A percentile compares a stretch with the other conserved stretches of the same genome.
These are phyloP conservation scores for Colletotrichum eleusines DNA, from an alignment of 2,329 filamentous ascomycete genomes.

Conservation along the genomic window DNA sequence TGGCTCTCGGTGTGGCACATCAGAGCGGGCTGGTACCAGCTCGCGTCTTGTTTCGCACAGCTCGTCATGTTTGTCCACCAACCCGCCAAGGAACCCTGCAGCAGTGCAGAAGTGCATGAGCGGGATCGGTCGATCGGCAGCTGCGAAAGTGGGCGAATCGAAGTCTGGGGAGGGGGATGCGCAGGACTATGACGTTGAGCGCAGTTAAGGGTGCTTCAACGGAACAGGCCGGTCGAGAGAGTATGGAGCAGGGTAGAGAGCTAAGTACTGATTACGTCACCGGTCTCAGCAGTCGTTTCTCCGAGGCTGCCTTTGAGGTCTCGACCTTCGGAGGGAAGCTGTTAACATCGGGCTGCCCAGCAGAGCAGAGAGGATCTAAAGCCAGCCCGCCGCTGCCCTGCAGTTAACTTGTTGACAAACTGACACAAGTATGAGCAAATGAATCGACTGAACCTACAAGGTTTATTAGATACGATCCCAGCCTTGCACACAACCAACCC, in stretches of 20 bases:
- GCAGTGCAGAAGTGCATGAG: slow-evolving; percentile 11
- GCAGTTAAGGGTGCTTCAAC: background rate
- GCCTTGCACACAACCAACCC: background rate
- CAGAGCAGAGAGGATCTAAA: background rate
- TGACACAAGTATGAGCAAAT: slow-evolving; percentile 1
- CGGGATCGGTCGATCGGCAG: slow-evolving; percentile 26
- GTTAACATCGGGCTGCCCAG: no score
- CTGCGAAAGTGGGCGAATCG: slow-evolving; percentile 21
- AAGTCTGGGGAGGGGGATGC: slow-evolving; percentile 13
- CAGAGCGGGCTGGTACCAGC: slow-evolving; percentile 17
- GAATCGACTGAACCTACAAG: background rate
- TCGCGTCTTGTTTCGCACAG: slow-evolving; percentile 8
- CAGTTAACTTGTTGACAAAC: background rate
- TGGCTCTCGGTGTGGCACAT: slow-evolving; percentile 26
- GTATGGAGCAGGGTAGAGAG: background rate
- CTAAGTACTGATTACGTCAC: slow-evolving; percentile 27
- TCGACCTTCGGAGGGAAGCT: background rate
- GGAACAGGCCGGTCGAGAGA: slow-evolving; percentile 5
- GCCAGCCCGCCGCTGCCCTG: background rate
- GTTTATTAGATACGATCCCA: background rate
- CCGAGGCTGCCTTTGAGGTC: background rate
- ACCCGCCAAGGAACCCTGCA: slow-evolving; percentile 30
- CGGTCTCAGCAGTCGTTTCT: background rate
- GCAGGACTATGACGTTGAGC: slow-evolving; percentile 31
- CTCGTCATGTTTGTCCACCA: slow-evolving; percentile 37